Evolutionary conservation across 768 basidiomycete genomes (phyloP), one percentile per base, ranked within the genome.

Genomic region (Hypsizygus marmoreus): DNA sequence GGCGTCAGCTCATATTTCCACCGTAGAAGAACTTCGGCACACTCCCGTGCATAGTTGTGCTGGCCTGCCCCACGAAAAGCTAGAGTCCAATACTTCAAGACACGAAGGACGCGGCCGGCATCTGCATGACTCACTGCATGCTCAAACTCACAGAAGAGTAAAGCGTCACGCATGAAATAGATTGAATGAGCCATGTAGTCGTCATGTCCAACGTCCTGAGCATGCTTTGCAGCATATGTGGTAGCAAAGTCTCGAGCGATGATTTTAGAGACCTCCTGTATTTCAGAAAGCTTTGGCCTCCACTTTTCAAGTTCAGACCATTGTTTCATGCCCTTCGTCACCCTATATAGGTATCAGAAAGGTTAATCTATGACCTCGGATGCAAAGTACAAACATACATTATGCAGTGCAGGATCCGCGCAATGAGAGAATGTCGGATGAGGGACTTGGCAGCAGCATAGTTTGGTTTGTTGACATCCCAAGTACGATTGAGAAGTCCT

Each of bases 1-100:
- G 33, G 26, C 1, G 53, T 33, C 11, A 57, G 32, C 42, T 64
- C 59, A 40, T 57, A 57, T n/a, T 50, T 56, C 56, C 53, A 61
- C 7, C 42, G 39, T 2, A 60, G 24, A 7, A 62, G 37, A 0
- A 61, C 31, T 24, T 65, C 54, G 5, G 42, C 49, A 29, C 57
- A 63, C 43, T 67, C 62, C 11, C 59, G 40, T 7, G 63, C 67
- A 40, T 71, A 69, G 39, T 71, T 71, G 25, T 62, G 58, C 13
- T 50, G 61, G 2, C 62, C 56, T 16, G 59, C 64, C 1, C 66
- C 68, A 5, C 63, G 58, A 35, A 64, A 69, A 12, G 46, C 17
- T 20, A 66, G 53, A 1, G 54, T 49, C 55, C 59, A 62, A 16
- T 51, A 57, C 39, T 63, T 58, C 13, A 68, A 47, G 2, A 64